Evolutionary conservation across 2,329 filamentous ascomycete species (phyloP).

Genomic region (Fusarium chaquense): DNA sequence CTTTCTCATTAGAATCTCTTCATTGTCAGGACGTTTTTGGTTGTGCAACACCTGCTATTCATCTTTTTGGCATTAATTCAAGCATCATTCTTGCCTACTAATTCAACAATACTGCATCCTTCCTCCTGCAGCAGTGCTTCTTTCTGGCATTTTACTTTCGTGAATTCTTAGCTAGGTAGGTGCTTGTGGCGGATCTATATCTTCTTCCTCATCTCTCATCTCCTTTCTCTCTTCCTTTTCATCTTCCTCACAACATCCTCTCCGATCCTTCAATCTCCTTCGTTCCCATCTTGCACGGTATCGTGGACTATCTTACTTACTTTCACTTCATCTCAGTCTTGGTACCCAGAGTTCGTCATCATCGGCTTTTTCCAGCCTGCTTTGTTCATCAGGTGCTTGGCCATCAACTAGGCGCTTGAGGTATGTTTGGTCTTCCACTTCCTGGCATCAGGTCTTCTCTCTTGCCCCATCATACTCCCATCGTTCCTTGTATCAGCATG

Average conservation of each 20-base stretch:
- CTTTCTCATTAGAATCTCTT: slow-evolving; percentile 8
- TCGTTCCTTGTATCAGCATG: no score
- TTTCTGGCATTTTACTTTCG: slow-evolving; percentile 36
- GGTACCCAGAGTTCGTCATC: slow-evolving; percentile 61
- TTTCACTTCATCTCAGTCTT: slow-evolving; percentile 68
- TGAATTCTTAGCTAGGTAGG: slow-evolving; percentile 45
- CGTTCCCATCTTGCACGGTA: slow-evolving; percentile 68
- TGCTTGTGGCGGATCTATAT: slow-evolving; percentile 11
- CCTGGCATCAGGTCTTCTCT: background rate
- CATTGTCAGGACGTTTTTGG: slow-evolving; percentile 19
- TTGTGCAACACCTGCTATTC: slow-evolving; percentile 7
- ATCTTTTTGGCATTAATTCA: slow-evolving; percentile 28
- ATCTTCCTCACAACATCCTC: slow-evolving; percentile 61
- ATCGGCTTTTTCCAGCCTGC: slow-evolving; percentile 49
- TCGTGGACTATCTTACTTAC: slow-evolving; percentile 70
- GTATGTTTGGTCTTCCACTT: slow-evolving; percentile 37
- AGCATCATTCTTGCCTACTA: slow-evolving; percentile 43
- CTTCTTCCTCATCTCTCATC: slow-evolving; percentile 1
- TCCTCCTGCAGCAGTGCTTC: slow-evolving; percentile 30
- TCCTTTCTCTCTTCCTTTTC: slow-evolving; percentile 29
- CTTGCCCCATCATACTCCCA: background rate
- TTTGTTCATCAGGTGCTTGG: slow-evolving; percentile 49
- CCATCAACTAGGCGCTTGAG: slow-evolving; percentile 44
- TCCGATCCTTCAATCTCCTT: slow-evolving; percentile 54
- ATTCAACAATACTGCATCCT: slow-evolving; percentile 21